Evolutionary conservation across 2,329 filamentous ascomycete genomes (phyloP), one percentile per base, ranked within the genome.

Genomic region (Cordyceps cicadae): DNA sequence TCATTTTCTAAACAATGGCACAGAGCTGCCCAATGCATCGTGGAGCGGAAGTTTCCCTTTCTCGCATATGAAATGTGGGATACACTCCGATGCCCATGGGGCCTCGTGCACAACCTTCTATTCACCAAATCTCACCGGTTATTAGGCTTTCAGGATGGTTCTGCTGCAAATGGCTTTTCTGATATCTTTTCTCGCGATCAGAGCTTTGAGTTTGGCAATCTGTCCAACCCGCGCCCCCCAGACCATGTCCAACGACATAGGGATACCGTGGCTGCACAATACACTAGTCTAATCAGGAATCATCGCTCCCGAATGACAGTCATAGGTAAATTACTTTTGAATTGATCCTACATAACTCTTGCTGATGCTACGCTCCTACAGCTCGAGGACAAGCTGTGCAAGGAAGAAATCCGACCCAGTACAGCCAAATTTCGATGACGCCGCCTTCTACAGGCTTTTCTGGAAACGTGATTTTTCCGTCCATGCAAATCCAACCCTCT

Each of bases 91-190:
- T 75, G 72, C 48, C 41, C 50, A 8, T 72, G 72, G 6, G 45
- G 45, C 6, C 54, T 62, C 3, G 51, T 73, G 6, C 66, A 68
- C 19, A 57, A 60, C 7, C 63, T 70, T 45, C 52, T 75, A 1
- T 75, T 72, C 50, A 70, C 64, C 12, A 61, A 67, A 41, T 72
- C 66, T 41, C 70, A 70, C 32, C 66, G 68, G 24, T 54, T 55
- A 0, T 63, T 74, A 37, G 66, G 67, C 1, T 34, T 70, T 21
- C 49, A 50, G 3, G 69, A 71, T 12, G 63, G 63, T 3, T 52
- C 59, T 15, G 6, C 54, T n/a, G 63, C 62, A 26, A 21, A 50
- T 3, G 39, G 64, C 6, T 58, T 73, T 24, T 66, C 63, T 34
- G 54, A 59, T 1, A 51, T 70, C 5, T 73, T 72, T 43, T 37